Evolutionary conservation across 805 yeast genomes (phyloP).

Genomic region (Candida glaebosa): DNA sequence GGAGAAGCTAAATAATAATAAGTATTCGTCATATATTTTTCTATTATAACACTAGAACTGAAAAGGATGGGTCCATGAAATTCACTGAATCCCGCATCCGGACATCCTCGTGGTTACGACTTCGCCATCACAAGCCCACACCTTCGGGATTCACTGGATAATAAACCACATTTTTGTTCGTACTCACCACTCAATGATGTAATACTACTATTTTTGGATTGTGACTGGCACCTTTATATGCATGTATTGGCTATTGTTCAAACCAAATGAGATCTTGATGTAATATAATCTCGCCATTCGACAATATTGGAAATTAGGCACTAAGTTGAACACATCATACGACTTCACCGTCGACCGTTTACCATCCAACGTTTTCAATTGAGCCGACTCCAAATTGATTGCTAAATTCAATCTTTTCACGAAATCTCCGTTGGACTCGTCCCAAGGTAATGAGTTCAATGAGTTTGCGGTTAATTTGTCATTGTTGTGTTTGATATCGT

Average conservation of each 20-base stretch:
- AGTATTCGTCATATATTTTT: not conserved
- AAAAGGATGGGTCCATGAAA: too few species aligned
- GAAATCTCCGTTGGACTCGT: slow-evolving; percentile 3
- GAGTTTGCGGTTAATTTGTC: slow-evolving; percentile 6
- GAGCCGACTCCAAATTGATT: slow-evolving; percentile 13
- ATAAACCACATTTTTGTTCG: not conserved
- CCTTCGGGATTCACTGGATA: not conserved
- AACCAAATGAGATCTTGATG: slow-evolving; percentile 16
- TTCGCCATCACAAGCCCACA: too few species aligned
- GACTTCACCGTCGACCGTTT: slow-evolving; percentile 5
- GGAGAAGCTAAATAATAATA: not conserved
- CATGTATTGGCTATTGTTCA: slow-evolving; percentile 19
- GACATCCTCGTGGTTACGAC: too few species aligned
- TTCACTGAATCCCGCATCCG: not conserved
- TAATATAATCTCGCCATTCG: slow-evolving; percentile 30
- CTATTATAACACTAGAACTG: not conserved
- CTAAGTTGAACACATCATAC: slow-evolving; percentile 26
- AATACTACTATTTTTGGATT: slow-evolving; percentile 16
- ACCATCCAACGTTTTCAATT: slow-evolving; percentile 13
- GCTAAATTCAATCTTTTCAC: slow-evolving; percentile 12
- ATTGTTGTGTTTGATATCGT: slow-evolving; percentile 12
- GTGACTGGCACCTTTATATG: slow-evolving; percentile 29
- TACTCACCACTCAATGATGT: not conserved
- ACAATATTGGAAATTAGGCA: slow-evolving; percentile 39
- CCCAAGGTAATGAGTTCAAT: slow-evolving; percentile 11